Evolutionary conservation across 441 rosid species (phyloP), one percentile per base, ranked within the genome.

Genomic region (Croton laevigatus): DNA sequence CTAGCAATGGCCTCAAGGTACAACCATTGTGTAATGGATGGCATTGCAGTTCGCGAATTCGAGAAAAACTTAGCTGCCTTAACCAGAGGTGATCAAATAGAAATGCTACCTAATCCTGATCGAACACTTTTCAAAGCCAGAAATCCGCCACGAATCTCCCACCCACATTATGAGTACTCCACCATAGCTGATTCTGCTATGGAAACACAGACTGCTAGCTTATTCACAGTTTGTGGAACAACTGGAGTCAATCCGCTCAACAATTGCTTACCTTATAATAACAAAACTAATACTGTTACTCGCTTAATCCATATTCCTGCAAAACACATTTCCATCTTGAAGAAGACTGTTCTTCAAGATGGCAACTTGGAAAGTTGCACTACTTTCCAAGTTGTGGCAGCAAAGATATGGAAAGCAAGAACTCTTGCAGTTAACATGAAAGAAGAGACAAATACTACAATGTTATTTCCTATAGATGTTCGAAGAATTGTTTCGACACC

Each of bases 381-480:
- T 19, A 60, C 38, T 17, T 73, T 70, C 8, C 72, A 78, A 49
- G 81, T n/a, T 23, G 66, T 70, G 4, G 62, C 66, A 4, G 72
- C 81, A 0, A 73, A 70, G 68, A 54, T 73, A 64, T 73, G 81
- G 81, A 78, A 70, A 68, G 78, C 75, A n/a, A 73, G 80, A 60
- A 77, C 66, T 57, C 69, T 68, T 51, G 74, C 74, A 32, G 14
- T 60, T 34, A 59, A 65, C 22, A 59, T 69, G 63, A 11, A 37
- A 20, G 70, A 59, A 3, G 69, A 76, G 4, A 17, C 7, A 6
- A 14, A 38, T 42, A 71, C 53, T 51, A 66, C 64, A 1, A 49
- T 76, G 68, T 22, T 76, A 37, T 76, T 76, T 62, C 75, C 79
- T 6, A 65, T 66, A 6, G 72, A 76, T n/a, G 46, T 16, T 13